phyloP scores from a whole-genome alignment of 805 yeast genomes.

The Candida manassasensis region DNA sequence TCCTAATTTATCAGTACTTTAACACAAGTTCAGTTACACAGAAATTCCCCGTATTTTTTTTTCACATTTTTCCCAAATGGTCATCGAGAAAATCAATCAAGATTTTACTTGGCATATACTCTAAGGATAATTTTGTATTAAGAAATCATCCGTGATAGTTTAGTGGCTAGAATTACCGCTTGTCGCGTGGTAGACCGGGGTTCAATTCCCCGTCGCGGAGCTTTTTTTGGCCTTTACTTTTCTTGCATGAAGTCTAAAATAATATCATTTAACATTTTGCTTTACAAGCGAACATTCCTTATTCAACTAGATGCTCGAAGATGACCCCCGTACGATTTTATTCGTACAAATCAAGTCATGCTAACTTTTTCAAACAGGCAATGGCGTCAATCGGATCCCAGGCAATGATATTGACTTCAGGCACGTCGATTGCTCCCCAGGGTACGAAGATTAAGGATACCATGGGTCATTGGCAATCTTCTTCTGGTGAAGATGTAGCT shows the following conservation, averaged over 20 bases:
- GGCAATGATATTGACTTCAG: constrained; percentile 42
- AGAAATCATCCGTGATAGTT: constrained; percentile 7
- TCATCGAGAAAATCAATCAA: no score
- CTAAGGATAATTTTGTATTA: background rate
- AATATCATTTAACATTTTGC: no score
- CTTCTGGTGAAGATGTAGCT: no score
- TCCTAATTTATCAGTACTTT: no score
- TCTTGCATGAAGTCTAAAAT: no score
- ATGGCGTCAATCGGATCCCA: constrained; percentile 38
- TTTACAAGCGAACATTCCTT: no score
- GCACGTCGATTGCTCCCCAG: background rate
- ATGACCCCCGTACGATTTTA: constrained; percentile 1
- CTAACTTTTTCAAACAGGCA: background rate
- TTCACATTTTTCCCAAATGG: no score
- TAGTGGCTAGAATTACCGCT: constrained; percentile 9
- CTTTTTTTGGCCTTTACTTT: background rate
- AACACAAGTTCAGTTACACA: no score
- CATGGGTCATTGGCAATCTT: no score
- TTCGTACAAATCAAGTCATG: background rate
- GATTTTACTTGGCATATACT: no score
- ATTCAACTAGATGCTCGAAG: background rate
- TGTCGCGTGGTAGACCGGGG: constrained; percentile 10
- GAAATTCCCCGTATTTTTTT: no score
- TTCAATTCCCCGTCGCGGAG: constrained; percentile 10
- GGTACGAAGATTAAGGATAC: no score